Base-by-base conservation (phyloP, 2,329 filamentous ascomycete species). In the Colletotrichum endophyticum region DNA sequence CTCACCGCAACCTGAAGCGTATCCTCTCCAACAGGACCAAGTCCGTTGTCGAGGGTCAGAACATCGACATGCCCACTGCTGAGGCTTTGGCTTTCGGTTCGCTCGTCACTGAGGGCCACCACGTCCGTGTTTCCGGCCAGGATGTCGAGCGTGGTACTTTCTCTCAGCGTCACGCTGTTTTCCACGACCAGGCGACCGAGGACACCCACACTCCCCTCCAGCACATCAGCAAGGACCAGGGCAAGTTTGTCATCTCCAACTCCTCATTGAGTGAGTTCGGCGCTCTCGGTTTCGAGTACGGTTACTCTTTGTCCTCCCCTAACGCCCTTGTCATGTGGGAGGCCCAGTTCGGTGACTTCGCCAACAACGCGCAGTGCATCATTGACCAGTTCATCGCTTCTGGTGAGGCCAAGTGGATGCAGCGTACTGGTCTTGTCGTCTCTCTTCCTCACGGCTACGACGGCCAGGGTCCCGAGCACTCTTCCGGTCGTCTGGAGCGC, bases 131-230 rank as follows among this genome's bases (percentile, higher is more conserved):
- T 56, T 99, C 97, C 77, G 97, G 97, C 80, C 97, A 99, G 89
- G 97, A 99, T 89, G 97, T 99, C 78, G 97, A 99, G 91, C 96
- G 97, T 92, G 97, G 97, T 88, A 99, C 97, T 77, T 99, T 99
- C 90, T 99, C 97, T 62, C 97, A 99, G 89, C 95, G 97, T 82
- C 97, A 99, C 86, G 93, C 96, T 77, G 96, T 99, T 77, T 94
- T 99, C 85, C 97, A 99, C 87, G 97, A 99, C 88, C 97, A 99
- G 88, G 96, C 98, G 86, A 98, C 89, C 70, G 97, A 99, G 88
- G 91, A 91, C 80, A 98, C 96, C 8, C 98, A 98, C 88, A 99
- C 96, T 15, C 96, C 97, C 75, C 90, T 99, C 73, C 95, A 98
- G 88, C 88, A 98, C 85, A 88, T 99, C 80, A 94, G 93, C 88